A percentile compares a stretch with the other conserved stretches of the same genome.
Evolutionary conservation across 2,329 filamentous ascomycete species (phyloP).

Genomic region (Proliferodiscus dingleyae): DNA sequence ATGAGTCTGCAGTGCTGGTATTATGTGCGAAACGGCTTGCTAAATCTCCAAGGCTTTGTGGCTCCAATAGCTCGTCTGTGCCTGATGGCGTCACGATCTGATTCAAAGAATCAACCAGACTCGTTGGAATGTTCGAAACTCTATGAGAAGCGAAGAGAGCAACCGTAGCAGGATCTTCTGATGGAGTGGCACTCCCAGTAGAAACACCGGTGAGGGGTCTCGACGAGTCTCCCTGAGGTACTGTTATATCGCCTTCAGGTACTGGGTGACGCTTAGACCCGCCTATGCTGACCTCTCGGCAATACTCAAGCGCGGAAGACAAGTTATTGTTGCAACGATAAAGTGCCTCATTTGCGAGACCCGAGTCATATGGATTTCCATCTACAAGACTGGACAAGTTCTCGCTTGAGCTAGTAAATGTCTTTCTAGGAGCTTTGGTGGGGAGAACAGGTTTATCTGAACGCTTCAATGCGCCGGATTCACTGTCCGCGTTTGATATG

Average conservation of each 20-base stretch:
- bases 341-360: constrained; percentile 70
- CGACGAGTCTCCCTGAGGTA: constrained; percentile 24
- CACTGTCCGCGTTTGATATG: constrained; percentile 72
- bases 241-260: constrained; percentile 51
- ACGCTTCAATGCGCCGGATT: constrained; percentile 59
- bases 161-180: constrained; percentile 24
- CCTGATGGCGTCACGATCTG: constrained; percentile 6
- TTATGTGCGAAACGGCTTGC: constrained; percentile 13
- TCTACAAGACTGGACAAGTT: constrained; percentile 37
- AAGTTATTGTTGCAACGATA: constrained; percentile 72
- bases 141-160: too few relatives aligned
- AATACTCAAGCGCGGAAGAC: constrained; percentile 66
- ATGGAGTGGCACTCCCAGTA: constrained; percentile 20
- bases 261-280: constrained; percentile 63
- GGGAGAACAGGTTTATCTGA: constrained; percentile 50
- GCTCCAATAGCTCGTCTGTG: constrained; percentile 3
- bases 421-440: constrained; percentile 35
- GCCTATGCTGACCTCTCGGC: constrained; percentile 55
- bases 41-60: constrained; percentile 17
- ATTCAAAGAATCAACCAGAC: constrained; percentile 18
- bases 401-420: constrained; percentile 48
- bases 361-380: constrained; percentile 45
- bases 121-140: constrained; percentile 10
- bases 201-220: constrained; percentile 29
- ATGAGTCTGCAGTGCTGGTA: background rate